A percentile compares a stretch with the other conserved stretches of the same genome.
Conservation (phyloP, 208 protist species). For the Wallacemonas sp. region DNA sequence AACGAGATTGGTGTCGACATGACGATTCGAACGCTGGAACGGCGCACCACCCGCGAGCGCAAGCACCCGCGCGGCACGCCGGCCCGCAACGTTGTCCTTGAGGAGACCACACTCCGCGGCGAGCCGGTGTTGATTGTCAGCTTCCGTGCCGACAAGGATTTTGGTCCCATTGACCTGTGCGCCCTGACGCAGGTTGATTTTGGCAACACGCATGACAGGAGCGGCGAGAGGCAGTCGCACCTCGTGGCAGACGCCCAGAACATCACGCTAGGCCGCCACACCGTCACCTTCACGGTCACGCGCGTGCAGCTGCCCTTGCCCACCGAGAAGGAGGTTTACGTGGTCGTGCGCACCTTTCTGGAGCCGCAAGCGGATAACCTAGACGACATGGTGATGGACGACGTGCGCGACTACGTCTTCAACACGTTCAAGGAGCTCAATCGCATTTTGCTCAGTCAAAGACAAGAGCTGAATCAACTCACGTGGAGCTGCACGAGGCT, state of each 20-base stretch:
- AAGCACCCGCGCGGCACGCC: background rate
- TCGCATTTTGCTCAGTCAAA: slow-evolving; percentile 1
- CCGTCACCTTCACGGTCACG: slow-evolving; percentile 31
- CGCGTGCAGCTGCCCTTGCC: slow-evolving; percentile 22
- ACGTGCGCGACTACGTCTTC: slow-evolving; percentile 30
- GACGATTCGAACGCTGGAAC: background rate
- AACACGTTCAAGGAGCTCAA: slow-evolving; percentile 14
- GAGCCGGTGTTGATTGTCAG: slow-evolving; percentile 4
- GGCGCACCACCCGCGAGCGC: background rate
- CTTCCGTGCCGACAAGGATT: slow-evolving; percentile 13
- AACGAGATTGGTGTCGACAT: slow-evolving; percentile 21
- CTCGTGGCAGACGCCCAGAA: slow-evolving; percentile 8
- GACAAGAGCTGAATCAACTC: slow-evolving; percentile 28
- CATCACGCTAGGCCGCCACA: slow-evolving; percentile 6
- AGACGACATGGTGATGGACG: slow-evolving; percentile 22
- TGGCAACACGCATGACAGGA: background rate
- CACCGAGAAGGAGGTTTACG: slow-evolving; percentile 32
- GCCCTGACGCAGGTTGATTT: slow-evolving; percentile 4
- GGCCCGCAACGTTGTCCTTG: slow-evolving; percentile 4
- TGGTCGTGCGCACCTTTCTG: slow-evolving; percentile 25
- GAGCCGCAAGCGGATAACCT: slow-evolving; percentile 23
- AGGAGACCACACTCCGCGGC: background rate
- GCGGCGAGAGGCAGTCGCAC: slow-evolving; percentile 4
- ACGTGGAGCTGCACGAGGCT: slow-evolving; percentile 35
- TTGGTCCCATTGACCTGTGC: slow-evolving; percentile 6